Percentiles rank a stretch among this genome's conserved stretches.
These are phyloP conservation scores for Trametes versicolor DNA, from an alignment of 1,284 basidiomycete genomes.

Conservation along the genomic window DNA sequence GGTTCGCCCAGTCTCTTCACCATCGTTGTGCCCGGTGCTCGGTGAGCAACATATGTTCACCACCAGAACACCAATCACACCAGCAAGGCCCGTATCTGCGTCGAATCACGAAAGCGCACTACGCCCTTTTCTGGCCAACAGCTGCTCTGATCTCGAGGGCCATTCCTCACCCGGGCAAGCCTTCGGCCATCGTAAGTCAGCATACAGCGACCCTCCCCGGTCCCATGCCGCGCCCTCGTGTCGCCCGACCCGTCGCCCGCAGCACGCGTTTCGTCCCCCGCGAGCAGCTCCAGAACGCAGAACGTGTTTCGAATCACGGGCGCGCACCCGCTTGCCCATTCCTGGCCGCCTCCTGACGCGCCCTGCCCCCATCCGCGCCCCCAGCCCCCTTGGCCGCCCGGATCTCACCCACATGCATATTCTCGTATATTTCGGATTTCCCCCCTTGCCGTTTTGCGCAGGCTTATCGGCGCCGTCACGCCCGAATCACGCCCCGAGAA, in stretches of 20 bases:
- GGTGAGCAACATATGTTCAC: background rate
- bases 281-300: conserved; percentile 21
- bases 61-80: background rate
- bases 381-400: background rate
- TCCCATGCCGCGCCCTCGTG: background rate
- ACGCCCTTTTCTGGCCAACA: too few species aligned
- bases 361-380: conserved; percentile 8
- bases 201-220: background rate
- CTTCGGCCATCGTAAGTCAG: background rate
- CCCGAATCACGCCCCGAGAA: conserved; percentile 21
- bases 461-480: conserved; percentile 23
- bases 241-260: conserved; percentile 3
- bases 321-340: conserved; percentile 18
- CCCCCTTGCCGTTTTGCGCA: background rate
- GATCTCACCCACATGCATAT: background rate
- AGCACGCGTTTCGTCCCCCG: conserved; percentile 18
- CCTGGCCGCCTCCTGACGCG: conserved; percentile 18
- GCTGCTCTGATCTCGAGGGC: too few species aligned
- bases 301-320: conserved; percentile 19
- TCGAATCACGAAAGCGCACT: too few species aligned
- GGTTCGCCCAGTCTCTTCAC: too few species aligned
- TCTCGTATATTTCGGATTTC: background rate
- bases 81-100: too few species aligned
- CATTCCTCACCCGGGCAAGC: background rate
- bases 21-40: too few species aligned